phyloP scores from a whole-genome alignment of 208 protist genomes.

The Trypanosoma cruzi region DNA sequence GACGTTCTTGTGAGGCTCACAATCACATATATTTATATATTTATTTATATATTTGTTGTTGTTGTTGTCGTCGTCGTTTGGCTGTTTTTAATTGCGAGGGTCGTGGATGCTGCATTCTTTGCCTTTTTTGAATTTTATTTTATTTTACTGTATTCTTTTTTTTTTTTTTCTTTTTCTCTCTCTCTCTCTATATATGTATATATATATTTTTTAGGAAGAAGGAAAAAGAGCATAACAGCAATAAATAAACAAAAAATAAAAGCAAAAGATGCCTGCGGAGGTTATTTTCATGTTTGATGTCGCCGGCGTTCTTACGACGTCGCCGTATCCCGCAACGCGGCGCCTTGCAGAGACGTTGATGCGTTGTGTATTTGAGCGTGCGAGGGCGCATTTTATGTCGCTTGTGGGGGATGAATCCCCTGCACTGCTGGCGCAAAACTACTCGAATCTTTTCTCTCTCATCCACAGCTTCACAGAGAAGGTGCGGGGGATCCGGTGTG shows the following conservation, averaged over 20 bases:
- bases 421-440: slow-evolving; percentile 57
- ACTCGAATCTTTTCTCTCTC: slow-evolving; percentile 76
- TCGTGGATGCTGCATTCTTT: too few species aligned
- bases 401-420: slow-evolving; percentile 39
- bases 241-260: slow-evolving; percentile 3
- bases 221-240: not conserved
- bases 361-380: slow-evolving; percentile 69
- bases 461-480: slow-evolving; percentile 67
- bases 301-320: slow-evolving; percentile 65
- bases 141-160: too few species aligned
- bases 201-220: too few species aligned
- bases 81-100: too few species aligned
- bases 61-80: too few species aligned
- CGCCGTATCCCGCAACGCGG: slow-evolving; percentile 62
- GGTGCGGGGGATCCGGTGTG: slow-evolving; percentile 43
- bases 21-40: not conserved
- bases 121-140: too few species aligned
- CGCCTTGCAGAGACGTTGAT: slow-evolving; percentile 74
- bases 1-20: not conserved
- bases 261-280: slow-evolving; percentile 59
- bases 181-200: too few species aligned
- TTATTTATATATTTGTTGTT: too few species aligned
- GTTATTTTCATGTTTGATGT: slow-evolving; percentile 84
- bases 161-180: too few species aligned
- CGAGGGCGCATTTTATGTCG: slow-evolving; percentile 51